A percentile compares a stretch with the other conserved stretches of the same genome.
phyloP scores from a whole-genome alignment of 1,139 yeast genomes.

The Pichia sp. region DNA sequence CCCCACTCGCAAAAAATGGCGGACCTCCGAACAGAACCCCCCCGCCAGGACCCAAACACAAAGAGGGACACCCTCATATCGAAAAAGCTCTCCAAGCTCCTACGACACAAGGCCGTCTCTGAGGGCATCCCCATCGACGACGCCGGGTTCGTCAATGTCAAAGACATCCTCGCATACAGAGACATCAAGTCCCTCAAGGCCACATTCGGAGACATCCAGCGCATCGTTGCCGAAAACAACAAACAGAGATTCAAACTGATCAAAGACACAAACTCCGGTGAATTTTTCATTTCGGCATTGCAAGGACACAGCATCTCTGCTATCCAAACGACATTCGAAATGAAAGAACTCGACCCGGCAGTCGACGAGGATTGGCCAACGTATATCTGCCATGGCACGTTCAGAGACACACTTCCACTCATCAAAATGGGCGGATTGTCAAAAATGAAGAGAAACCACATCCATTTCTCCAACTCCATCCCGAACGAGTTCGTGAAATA shows the following conservation, averaged over 20 bases:
- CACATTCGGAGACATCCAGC: slow-evolving; percentile 54
- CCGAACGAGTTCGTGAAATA: slow-evolving; percentile 19
- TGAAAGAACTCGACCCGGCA: slow-evolving; percentile 25
- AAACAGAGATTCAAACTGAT: slow-evolving; percentile 64
- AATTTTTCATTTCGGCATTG: slow-evolving; percentile 66
- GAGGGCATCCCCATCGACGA: slow-evolving; percentile 63
- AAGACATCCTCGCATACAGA: slow-evolving; percentile 53
- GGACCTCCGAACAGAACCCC: no score
- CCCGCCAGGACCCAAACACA: no score
- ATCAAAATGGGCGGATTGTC: slow-evolving; percentile 61
- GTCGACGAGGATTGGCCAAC: slow-evolving; percentile 37
- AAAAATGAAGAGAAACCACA: slow-evolving; percentile 75
- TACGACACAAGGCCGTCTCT: slow-evolving; percentile 82
- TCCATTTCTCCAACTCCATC: slow-evolving; percentile 66
- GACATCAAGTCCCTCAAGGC: slow-evolving; percentile 56
- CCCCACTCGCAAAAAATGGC: no score
- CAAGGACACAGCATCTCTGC: slow-evolving; percentile 80
- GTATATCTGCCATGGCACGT: slow-evolving; percentile 80
- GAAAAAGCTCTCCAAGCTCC: slow-evolving; percentile 68
- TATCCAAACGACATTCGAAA: slow-evolving; percentile 46
- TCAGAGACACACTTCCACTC: slow-evolving; percentile 41
- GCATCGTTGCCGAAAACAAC: slow-evolving; percentile 62
- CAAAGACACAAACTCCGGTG: slow-evolving; percentile 23
- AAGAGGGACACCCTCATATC: slow-evolving; percentile 47
- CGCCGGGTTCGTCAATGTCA: slow-evolving; percentile 63